Evolutionary conservation across 2,329 filamentous ascomycete genomes (phyloP).

Genomic region (Colletotrichum gigasporum): DNA sequence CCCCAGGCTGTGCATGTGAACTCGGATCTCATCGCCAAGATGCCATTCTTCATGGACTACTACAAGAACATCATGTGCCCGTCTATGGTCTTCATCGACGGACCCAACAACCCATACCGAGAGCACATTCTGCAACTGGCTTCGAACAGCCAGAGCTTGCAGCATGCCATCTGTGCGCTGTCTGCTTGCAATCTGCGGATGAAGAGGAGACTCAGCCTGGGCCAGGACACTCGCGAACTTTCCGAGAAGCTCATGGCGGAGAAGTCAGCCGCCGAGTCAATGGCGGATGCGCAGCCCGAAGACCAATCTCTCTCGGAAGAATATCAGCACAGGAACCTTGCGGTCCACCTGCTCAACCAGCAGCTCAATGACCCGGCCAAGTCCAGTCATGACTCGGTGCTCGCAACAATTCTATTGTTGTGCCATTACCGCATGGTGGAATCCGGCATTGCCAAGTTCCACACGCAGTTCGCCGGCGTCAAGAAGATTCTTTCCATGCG

Average conservation of each 20-base stretch:
- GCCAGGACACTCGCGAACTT: constrained; percentile 63
- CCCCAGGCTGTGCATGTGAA: constrained; percentile 60
- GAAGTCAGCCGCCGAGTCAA: constrained; percentile 54
- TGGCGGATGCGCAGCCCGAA: constrained; percentile 58
- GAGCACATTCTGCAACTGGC: constrained; percentile 84
- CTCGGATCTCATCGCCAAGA: constrained; percentile 76
- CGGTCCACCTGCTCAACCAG: constrained; percentile 84
- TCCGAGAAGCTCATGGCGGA: constrained; percentile 58
- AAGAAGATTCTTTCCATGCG: constrained; percentile 88
- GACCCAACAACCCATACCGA: constrained; percentile 85
- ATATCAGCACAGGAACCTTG: constrained; percentile 81
- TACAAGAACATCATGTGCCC: constrained; percentile 93
- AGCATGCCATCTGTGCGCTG: constrained; percentile 90
- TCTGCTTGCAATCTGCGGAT: constrained; percentile 91
- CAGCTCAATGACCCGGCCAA: constrained; percentile 81
- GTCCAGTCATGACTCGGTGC: constrained; percentile 84
- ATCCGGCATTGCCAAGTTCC: constrained; percentile 91
- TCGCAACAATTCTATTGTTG: constrained; percentile 86
- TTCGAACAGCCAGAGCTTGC: constrained; percentile 80
- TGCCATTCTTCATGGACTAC: constrained; percentile 91
- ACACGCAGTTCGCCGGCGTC: constrained; percentile 91
- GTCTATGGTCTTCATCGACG: constrained; percentile 91
- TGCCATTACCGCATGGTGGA: constrained; percentile 95
- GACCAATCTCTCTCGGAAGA: constrained; percentile 80
- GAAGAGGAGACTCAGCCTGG: constrained; percentile 74